phyloP scores from a whole-genome alignment of 371 early-diverging fungal species.

The Funneliformis caledonium region DNA sequence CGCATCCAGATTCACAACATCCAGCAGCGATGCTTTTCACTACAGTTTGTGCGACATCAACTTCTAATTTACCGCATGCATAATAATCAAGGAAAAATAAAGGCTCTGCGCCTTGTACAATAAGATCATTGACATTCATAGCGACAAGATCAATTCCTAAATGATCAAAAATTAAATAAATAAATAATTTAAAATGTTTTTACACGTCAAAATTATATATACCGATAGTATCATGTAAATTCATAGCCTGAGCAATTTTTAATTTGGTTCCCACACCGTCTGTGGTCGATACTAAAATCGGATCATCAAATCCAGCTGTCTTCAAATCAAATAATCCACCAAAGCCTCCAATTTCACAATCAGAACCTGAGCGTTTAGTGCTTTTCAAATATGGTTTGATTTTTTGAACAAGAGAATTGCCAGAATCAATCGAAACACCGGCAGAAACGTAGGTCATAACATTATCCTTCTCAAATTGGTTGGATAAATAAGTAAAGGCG shows the following conservation, averaged over 20 bases:
- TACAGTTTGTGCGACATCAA: slow-evolving; percentile 88
- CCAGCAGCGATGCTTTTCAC: slow-evolving; percentile 95
- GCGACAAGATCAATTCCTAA: slow-evolving; percentile 94
- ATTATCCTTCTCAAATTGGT: slow-evolving; percentile 46
- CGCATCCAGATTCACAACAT: slow-evolving; percentile 90
- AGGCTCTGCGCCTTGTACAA: slow-evolving; percentile 99
- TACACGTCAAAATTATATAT: neutral
- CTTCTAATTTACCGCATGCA: slow-evolving; percentile 93
- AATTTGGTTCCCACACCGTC: slow-evolving; percentile 99
- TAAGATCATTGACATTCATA: slow-evolving; percentile 97
- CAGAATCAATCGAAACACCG: slow-evolving; percentile 95
- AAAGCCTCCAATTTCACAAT: slow-evolving; percentile 97
- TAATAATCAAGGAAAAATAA: slow-evolving; percentile 97
- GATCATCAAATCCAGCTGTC: slow-evolving; percentile 88
- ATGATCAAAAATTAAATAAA: slow-evolving; percentile 27
- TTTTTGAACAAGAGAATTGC: slow-evolving; percentile 91
- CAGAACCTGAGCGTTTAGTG: slow-evolving; percentile 89
- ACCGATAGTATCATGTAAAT: slow-evolving; percentile 87
- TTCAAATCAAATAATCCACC: slow-evolving; percentile 96
- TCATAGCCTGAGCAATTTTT: slow-evolving; percentile 87
- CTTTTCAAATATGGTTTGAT: slow-evolving; percentile 94
- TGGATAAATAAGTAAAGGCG: slow-evolving; percentile 64
- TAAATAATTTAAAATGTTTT: neutral
- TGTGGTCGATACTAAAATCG: slow-evolving; percentile 93
- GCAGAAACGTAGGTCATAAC: slow-evolving; percentile 89